Evolutionary conservation across 2,329 filamentous ascomycete species (phyloP).

Genomic region (Fusarium pseudoanthophilum): DNA sequence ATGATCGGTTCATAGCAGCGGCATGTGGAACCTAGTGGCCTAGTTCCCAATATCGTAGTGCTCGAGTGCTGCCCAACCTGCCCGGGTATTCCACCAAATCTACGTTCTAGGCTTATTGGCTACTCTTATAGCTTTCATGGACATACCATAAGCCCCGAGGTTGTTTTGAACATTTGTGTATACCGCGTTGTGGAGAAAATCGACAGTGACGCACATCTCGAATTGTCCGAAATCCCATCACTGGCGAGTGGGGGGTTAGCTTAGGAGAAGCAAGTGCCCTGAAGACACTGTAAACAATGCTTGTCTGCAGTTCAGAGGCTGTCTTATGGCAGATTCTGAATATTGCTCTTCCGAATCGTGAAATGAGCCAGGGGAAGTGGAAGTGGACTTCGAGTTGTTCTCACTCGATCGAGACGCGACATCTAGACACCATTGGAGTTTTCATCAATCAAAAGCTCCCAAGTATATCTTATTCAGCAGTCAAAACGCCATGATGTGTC

Average conservation of each 20-base stretch:
- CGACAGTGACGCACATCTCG: background rate
- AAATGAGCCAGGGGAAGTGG: background rate
- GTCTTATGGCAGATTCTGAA: background rate
- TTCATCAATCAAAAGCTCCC: too few relatives aligned
- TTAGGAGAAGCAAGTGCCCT: background rate
- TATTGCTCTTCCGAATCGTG: background rate
- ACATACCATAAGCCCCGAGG: background rate
- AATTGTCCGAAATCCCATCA: slow-evolving; percentile 5
- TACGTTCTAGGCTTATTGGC: background rate
- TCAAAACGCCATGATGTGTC: fast-evolving
- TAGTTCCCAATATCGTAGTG: background rate
- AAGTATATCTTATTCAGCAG: too few relatives aligned
- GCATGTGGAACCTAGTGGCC: background rate
- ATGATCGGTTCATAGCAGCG: background rate
- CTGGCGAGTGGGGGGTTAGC: slow-evolving; percentile 4
- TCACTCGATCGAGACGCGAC: background rate
- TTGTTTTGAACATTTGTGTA: background rate
- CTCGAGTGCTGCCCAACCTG: background rate
- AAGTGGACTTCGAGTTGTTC: background rate
- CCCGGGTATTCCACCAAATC: background rate
- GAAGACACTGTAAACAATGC: background rate
- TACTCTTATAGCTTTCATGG: background rate
- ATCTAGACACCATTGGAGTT: background rate
- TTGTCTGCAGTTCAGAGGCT: background rate
- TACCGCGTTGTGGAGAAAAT: background rate